A percentile compares a stretch with the other conserved stretches of the same genome.
Conservation (phyloP, 2,329 filamentous ascomycete genomes). For the Nectriaceae sp. region DNA sequence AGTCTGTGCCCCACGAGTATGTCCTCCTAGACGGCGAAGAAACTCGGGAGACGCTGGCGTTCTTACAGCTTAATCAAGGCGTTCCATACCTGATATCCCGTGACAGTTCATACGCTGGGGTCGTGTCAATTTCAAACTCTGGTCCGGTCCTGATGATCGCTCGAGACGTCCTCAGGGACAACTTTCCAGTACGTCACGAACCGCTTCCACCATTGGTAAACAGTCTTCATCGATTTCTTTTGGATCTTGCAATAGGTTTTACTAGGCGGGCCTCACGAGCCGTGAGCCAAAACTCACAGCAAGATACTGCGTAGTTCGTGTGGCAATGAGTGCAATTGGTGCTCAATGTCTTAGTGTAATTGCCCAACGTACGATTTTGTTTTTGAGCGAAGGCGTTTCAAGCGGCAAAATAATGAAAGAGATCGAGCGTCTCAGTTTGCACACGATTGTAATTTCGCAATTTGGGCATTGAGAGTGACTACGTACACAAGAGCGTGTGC, state of each 20-base stretch:
- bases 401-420: too few relatives aligned
- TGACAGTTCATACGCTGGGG: conserved; percentile 10
- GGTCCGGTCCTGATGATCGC: conserved; percentile 15
- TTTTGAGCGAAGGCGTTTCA: too few relatives aligned
- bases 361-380: too few relatives aligned
- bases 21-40: conserved; percentile 22
- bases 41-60: conserved; percentile 13
- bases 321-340: too few relatives aligned
- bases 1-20: too few relatives aligned
- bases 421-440: too few relatives aligned
- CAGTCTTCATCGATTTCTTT: conserved; percentile 20
- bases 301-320: too few relatives aligned
- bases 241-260: conserved; percentile 14
- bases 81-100: conserved; percentile 15
- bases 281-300: too few relatives aligned
- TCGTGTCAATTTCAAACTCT: conserved; percentile 20
- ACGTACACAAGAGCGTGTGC: too few relatives aligned
- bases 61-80: conserved; percentile 21
- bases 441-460: too few relatives aligned
- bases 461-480: too few relatives aligned
- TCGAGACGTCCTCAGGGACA: conserved; percentile 19
- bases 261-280: background rate
- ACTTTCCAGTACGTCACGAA: conserved; percentile 19
- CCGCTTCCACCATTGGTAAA: conserved; percentile 23
- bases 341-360: too few relatives aligned